Base-by-base conservation (phyloP, 306 rosid species). In the Acacia acuminata region DNA sequence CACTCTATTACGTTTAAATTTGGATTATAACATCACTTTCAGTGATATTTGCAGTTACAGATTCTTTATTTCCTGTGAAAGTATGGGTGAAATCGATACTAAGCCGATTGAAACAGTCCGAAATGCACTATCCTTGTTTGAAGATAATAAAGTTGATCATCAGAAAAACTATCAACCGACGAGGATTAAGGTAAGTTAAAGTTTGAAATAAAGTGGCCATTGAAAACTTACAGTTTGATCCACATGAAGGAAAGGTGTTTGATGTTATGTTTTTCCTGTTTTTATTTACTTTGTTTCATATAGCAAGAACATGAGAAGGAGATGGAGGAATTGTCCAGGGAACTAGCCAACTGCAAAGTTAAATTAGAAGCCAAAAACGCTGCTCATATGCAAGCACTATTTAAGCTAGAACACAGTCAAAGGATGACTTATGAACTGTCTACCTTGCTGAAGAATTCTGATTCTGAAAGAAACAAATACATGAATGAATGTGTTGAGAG, bases 21-120 rank as follows among this genome's bases (percentile, higher is more conserved):
- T 64, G 72, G 19, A 68, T 55, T 81, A 44, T 36, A 68, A 47
- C 72, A 53, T 20, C 34, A 34, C 14, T 45, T 11, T 45, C 16
- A 25, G 48, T 65, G 34, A 9, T 71, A 71, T 75, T 51, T 72
- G 17, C 63, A 13, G 22, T 30, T 42, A 4, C 76, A 82, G 79
- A 73, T 53, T 60, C 51, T 10, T 51, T 6, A 1, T 51, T 14
- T 17, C n/a, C 58, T 17, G 8, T 51, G 58, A 51, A 5, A 51
- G 2, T 51, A 51, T 88, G 94, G 94, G 90, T 51, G 97, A 89
- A 88, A 84, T 92, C 76, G 97, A 94, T 87, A 91, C 93, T 69
- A 91, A 90, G 77, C 87, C 97, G 20, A 93, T 91, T 82, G 95
- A 95, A 84, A 76, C 97, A 1, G 98, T 95, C 44, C 90, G 75